These are phyloP conservation scores for Diaporthe ilicicola DNA, from an alignment of 2,329 filamentous ascomycete species.

Conservation along the genomic window DNA sequence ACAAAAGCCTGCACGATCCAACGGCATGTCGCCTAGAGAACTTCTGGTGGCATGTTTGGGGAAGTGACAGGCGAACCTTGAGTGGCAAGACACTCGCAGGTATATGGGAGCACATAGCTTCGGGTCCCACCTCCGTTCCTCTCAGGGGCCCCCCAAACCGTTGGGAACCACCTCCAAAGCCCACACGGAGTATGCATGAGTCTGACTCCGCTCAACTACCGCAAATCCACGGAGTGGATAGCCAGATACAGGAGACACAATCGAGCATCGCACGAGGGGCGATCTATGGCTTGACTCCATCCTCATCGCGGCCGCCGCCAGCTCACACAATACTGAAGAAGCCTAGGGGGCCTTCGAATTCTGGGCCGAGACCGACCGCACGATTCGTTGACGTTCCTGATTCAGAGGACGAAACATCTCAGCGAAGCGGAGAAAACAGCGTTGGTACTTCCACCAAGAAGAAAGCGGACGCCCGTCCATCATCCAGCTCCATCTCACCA, in stretches of 20 bases:
- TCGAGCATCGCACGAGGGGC: conserved; percentile 34
- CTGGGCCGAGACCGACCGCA: conserved; percentile 65
- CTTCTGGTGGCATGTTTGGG: conserved; percentile 74
- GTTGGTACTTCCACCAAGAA: conserved; percentile 36
- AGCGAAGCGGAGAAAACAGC: conserved; percentile 39
- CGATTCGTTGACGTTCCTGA: conserved; percentile 66
- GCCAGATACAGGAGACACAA: neutral
- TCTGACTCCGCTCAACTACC: conserved; percentile 30
- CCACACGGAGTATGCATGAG: conserved; percentile 31
- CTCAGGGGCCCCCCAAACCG: conserved; percentile 61
- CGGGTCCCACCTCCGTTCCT: conserved; percentile 65
- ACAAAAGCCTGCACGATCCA: conserved; percentile 66
- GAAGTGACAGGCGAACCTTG: conserved; percentile 62
- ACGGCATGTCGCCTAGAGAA: conserved; percentile 70
- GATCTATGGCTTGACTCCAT: conserved; percentile 43
- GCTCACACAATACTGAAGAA: conserved; percentile 69
- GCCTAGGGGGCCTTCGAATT: conserved; percentile 59
- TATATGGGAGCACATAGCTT: conserved; percentile 66
- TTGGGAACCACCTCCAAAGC: conserved; percentile 57
- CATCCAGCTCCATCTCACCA: conserved; percentile 37
- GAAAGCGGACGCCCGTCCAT: conserved; percentile 32
- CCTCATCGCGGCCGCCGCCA: conserved; percentile 57
- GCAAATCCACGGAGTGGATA: neutral
- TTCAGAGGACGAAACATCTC: conserved; percentile 53
- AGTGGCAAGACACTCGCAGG: conserved; percentile 62